phyloP scores from a whole-genome alignment of 306 rosid species.

The Vigna reflexopilosa region DNA sequence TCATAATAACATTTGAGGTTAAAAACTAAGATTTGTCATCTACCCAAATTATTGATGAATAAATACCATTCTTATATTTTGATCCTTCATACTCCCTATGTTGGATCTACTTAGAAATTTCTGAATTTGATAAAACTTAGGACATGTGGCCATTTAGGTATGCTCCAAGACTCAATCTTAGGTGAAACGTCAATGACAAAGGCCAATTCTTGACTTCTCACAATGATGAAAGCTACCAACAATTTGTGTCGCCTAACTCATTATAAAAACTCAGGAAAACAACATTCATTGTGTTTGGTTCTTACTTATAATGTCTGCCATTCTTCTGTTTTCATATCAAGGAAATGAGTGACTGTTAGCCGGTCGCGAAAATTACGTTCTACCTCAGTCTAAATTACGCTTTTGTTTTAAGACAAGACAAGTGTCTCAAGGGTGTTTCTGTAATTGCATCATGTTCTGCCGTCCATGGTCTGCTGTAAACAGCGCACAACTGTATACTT shows the following conservation, averaged over 20 bases:
- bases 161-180: not conserved
- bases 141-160: not conserved
- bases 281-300: slow-evolving; percentile 32
- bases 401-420: slow-evolving; percentile 12
- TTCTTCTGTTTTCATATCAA: not conserved
- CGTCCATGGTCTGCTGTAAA: too few species aligned
- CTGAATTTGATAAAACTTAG: not conserved
- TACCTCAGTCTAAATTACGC: not conserved
- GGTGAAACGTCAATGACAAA: slow-evolving; percentile 45
- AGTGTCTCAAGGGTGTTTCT: not conserved
- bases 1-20: too few species aligned
- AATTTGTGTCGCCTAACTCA: slow-evolving; percentile 30
- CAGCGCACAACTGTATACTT: too few species aligned
- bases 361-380: slow-evolving; percentile 36
- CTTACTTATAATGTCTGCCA: slow-evolving; percentile 33
- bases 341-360: slow-evolving; percentile 29
- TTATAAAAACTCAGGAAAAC: not conserved
- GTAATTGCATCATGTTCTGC: not conserved
- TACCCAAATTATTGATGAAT: too few species aligned
- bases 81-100: too few species aligned
- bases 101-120: too few species aligned
- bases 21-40: too few species aligned
- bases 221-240: slow-evolving; percentile 28
- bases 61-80: too few species aligned
- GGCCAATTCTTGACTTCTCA: slow-evolving; percentile 42